Evolutionary conservation across 768 basidiomycete species (phyloP).

Genomic region (Rossbeevera mucosa): DNA sequence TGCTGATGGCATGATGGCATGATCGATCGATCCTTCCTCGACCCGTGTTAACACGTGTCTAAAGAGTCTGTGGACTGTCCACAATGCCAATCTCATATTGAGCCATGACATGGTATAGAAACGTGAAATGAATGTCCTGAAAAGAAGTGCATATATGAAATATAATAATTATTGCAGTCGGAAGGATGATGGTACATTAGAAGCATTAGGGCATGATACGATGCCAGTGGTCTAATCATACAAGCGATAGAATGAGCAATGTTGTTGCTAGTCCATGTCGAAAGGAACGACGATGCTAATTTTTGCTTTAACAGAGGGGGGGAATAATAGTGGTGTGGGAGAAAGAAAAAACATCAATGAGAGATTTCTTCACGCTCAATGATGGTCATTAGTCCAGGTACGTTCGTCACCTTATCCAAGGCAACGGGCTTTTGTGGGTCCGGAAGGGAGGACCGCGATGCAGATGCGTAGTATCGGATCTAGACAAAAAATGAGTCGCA

Average conservation of each 20-base stretch:
- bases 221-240: background rate
- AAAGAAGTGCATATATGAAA: background rate
- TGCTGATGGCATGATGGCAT: background rate
- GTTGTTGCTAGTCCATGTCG: background rate
- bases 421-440: conserved; percentile 64
- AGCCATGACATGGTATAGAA: background rate
- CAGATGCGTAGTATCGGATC: conserved; percentile 61
- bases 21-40: background rate
- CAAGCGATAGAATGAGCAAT: background rate
- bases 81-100: background rate
- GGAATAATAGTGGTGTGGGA: background rate
- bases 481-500: conserved; percentile 21
- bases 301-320: background rate
- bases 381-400: conserved; percentile 77
- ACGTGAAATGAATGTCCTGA: background rate
- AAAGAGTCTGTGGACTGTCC: background rate
- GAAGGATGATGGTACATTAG: background rate
- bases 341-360: conserved; percentile 8
- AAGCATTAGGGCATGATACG: background rate
- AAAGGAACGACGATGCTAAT: conserved; percentile 2
- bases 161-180: conserved; percentile 6
- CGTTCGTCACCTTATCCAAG: conserved; percentile 52
- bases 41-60: background rate
- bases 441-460: conserved; percentile 44
- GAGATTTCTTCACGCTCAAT: conserved; percentile 37